Percentiles rank a stretch among this genome's conserved stretches.
phyloP scores from a whole-genome alignment of 306 rosid species.

The Sicyos baderoa region DNA sequence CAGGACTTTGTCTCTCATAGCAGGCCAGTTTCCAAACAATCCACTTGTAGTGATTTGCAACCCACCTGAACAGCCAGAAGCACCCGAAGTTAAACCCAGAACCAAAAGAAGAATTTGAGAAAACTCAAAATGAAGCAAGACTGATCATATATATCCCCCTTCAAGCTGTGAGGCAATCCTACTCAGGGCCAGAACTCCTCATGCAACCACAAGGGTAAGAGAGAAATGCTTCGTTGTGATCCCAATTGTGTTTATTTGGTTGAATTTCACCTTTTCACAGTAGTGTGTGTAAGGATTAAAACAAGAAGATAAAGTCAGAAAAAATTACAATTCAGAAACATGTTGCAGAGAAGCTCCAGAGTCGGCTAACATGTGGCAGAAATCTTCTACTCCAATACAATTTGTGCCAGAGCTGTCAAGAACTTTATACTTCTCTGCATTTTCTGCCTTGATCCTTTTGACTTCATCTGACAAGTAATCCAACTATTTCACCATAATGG shows the following conservation, averaged over 20 bases:
- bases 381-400: slow-evolving; percentile 53
- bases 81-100: slow-evolving; percentile 15
- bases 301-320: slow-evolving; percentile 24
- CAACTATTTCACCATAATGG: slow-evolving; percentile 36
- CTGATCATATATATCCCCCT: background rate
- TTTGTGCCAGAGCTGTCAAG: slow-evolving; percentile 39
- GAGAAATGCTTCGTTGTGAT: background rate
- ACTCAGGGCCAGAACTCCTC: background rate
- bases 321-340: slow-evolving; percentile 65
- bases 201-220: slow-evolving; percentile 9
- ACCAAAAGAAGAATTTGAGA: background rate
- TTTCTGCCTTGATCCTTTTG: slow-evolving; percentile 41
- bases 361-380: slow-evolving; percentile 46
- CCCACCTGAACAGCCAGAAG: slow-evolving; percentile 59
- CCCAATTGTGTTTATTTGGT: background rate
- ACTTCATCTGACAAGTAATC: slow-evolving; percentile 30
- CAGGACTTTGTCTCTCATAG: slow-evolving; percentile 58
- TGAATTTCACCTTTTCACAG: background rate
- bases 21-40: slow-evolving; percentile 90
- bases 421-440: slow-evolving; percentile 53
- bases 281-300: background rate
- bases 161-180: background rate
- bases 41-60: slow-evolving; percentile 81
- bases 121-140: background rate
- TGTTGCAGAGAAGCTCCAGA: slow-evolving; percentile 55